These are phyloP conservation scores for Metarhizium humberi DNA, from an alignment of 2,329 filamentous ascomycete species.

Conservation along the genomic window DNA sequence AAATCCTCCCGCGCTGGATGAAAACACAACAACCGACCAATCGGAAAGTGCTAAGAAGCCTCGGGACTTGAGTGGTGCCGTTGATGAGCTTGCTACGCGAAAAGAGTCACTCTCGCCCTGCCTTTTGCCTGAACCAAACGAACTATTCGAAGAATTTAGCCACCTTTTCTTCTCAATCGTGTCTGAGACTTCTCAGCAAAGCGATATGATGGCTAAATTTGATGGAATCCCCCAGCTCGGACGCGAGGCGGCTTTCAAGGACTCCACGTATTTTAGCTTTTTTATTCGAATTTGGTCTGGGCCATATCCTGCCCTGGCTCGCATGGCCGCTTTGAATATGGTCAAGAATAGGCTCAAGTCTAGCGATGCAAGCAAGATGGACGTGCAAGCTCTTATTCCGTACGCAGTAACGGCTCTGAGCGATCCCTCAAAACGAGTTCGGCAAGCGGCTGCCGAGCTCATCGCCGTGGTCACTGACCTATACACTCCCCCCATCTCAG, in stretches of 20 bases:
- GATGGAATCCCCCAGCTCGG: conserved; percentile 46
- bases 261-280: conserved; percentile 65
- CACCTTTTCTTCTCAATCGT: conserved; percentile 48
- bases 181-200: conserved; percentile 30
- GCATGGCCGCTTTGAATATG: conserved; percentile 59
- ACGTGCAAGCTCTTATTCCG: conserved; percentile 75
- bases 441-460: conserved; percentile 64
- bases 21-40: conserved; percentile 26
- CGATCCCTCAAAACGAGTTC: conserved; percentile 67
- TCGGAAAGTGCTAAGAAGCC: conserved; percentile 16
- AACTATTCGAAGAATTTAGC: conserved; percentile 49
- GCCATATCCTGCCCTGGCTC: conserved; percentile 57
- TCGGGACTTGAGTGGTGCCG: conserved; percentile 28
- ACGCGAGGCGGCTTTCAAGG: conserved; percentile 43
- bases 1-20: conserved; percentile 42
- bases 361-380: conserved; percentile 38
- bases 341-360: conserved; percentile 48
- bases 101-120: conserved; percentile 38
- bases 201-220: conserved; percentile 37
- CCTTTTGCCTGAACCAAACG: conserved; percentile 38
- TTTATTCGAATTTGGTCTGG: conserved; percentile 68
- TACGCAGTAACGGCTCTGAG: conserved; percentile 67
- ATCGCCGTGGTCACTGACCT: conserved; percentile 45
- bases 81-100: conserved; percentile 28
- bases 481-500: conserved; percentile 28